Evolutionary conservation across 495 filamentous ascomycete genomes (phyloP).

Genomic region (Lichenothelia convexa): DNA sequence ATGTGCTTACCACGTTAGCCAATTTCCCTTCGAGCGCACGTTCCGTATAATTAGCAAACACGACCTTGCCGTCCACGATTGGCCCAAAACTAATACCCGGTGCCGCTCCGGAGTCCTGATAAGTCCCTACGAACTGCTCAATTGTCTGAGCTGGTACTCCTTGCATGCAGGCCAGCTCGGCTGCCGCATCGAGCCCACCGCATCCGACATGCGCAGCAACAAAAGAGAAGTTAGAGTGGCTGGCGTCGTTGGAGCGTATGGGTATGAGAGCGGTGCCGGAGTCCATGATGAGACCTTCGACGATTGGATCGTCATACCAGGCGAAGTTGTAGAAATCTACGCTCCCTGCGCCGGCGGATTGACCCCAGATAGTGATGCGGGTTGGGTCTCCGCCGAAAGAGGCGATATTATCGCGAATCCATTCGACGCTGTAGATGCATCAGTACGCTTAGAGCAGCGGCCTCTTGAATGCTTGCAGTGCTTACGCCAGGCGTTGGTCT

Average conservation of each 20-base stretch:
- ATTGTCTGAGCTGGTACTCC: conserved; percentile 21
- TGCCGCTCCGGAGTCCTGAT: conserved; percentile 8
- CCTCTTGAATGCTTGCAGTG: not conserved
- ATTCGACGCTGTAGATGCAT: conserved; percentile 17
- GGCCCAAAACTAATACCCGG: conserved; percentile 12
- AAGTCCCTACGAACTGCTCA: conserved; percentile 18
- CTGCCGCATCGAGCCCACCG: conserved; percentile 16
- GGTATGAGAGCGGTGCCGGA: conserved; percentile 16
- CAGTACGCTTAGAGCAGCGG: conserved; percentile 26
- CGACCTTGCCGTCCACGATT: conserved; percentile 12
- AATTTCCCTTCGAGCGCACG: conserved; percentile 8
- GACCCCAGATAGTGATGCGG: conserved; percentile 24
- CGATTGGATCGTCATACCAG: conserved; percentile 28
- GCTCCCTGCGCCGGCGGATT: conserved; percentile 27
- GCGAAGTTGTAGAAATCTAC: conserved; percentile 28
- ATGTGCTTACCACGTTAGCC: conserved; percentile 1
- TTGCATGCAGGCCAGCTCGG: conserved; percentile 31
- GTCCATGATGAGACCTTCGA: conserved; percentile 26
- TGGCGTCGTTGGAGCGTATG: not conserved
- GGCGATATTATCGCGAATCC: conserved; percentile 15
- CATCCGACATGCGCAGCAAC: conserved; percentile 29
- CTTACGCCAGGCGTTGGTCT: conserved; percentile 36
- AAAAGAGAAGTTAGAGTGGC: conserved; percentile 22
- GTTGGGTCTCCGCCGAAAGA: conserved; percentile 44
- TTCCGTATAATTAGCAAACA: conserved; percentile 16